A percentile compares a stretch with the other conserved stretches of the same genome.
phyloP scores from a whole-genome alignment of 257 asterid genomes.

The Capsicum pubescens region DNA sequence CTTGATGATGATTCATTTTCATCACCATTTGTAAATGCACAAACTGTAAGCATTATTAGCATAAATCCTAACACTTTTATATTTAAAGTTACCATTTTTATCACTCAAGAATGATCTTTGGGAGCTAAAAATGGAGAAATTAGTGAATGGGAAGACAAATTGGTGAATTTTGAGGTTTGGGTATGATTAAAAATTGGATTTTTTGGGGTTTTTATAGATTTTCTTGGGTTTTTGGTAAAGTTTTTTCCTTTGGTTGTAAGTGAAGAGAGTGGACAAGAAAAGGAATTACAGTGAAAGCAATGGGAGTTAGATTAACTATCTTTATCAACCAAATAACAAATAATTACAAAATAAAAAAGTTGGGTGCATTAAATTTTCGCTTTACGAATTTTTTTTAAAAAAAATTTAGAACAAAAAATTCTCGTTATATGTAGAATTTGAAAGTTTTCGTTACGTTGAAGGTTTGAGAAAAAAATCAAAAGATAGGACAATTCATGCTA shows the following conservation, averaged over 20 bases:
- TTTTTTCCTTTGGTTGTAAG: constrained; percentile 44
- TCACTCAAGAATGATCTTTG: not conserved
- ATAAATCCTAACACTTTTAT: constrained; percentile 40
- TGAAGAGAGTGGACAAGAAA: not conserved
- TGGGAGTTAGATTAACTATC: too few relatives aligned
- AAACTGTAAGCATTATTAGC: constrained; percentile 32
- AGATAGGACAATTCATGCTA: too few relatives aligned
- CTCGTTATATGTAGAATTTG: too few relatives aligned
- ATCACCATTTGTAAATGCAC: constrained; percentile 25
- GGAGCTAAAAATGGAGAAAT: not conserved
- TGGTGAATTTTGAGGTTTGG: constrained; percentile 25
- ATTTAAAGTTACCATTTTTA: constrained; percentile 32
- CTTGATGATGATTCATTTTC: constrained; percentile 42
- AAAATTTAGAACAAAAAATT: too few relatives aligned
- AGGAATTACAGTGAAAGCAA: too few relatives aligned
- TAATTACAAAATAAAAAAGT: too few relatives aligned
- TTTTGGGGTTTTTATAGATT: not conserved
- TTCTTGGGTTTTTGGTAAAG: constrained; percentile 14
- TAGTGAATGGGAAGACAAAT: not conserved
- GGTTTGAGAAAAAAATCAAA: too few relatives aligned
- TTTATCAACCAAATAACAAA: too few relatives aligned
- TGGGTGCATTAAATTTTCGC: too few relatives aligned
- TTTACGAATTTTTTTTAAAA: too few relatives aligned
- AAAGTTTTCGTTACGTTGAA: too few relatives aligned
- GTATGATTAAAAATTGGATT: not conserved